These are phyloP conservation scores for Tetrastigma voinierianum DNA, from an alignment of 164 flowering plant genomes.

Conservation along the genomic window DNA sequence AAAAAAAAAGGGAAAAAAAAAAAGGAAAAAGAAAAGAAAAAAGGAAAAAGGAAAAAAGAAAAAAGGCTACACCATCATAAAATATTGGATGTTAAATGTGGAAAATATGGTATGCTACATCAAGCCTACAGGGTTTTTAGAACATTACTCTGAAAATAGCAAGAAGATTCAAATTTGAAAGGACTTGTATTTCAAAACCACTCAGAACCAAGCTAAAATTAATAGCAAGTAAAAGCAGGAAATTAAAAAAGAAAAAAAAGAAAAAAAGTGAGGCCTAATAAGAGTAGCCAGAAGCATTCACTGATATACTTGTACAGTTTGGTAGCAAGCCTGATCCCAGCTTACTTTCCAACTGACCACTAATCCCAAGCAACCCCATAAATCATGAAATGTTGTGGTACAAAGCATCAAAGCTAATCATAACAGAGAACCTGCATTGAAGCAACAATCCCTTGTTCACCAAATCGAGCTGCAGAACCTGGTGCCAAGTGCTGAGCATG, in stretches of 20 bases:
- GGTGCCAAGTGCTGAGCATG: conserved; percentile 94
- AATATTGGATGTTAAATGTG: neutral
- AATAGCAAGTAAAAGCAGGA: neutral
- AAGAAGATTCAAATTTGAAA: neutral
- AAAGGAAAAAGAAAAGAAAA: too few species aligned
- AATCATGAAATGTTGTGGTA: neutral
- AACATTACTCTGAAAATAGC: neutral
- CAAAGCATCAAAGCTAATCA: neutral
- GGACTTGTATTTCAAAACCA: neutral
- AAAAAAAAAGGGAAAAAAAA: neutral
- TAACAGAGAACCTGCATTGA: conserved; percentile 72
- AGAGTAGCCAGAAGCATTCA: neutral
- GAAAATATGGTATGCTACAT: neutral
- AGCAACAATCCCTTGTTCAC: conserved; percentile 70
- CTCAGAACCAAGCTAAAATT: neutral
- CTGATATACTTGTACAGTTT: neutral
- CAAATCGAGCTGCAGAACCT: conserved; percentile 63
- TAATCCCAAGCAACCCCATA: neutral
- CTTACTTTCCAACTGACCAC: neutral
- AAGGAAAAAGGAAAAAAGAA: neutral
- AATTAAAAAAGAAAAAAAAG: neutral
- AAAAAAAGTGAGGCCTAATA: neutral
- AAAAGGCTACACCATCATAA: neutral
- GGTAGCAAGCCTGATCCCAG: neutral
- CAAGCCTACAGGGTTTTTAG: neutral